A percentile compares a stretch with the other conserved stretches of the same genome.
These are phyloP conservation scores for Gymnopilus junonius DNA, from an alignment of 768 basidiomycete genomes.

Conservation along the genomic window DNA sequence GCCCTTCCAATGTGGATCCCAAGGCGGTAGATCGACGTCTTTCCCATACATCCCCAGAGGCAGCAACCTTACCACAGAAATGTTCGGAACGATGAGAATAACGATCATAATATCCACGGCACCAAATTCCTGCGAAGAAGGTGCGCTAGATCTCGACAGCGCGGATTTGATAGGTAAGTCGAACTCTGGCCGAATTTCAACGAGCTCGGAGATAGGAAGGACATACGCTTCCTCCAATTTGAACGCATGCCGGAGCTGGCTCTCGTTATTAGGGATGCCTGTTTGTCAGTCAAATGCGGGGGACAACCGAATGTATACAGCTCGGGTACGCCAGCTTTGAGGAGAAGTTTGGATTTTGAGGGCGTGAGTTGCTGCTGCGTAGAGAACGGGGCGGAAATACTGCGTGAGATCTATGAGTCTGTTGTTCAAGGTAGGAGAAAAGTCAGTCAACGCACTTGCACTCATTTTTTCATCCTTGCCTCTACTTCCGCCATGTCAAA, in stretches of 20 bases:
- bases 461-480: constrained; percentile 8
- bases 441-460: constrained; percentile 2
- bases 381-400: background rate
- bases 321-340: background rate
- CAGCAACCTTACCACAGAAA: background rate
- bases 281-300: background rate
- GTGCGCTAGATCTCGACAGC: background rate
- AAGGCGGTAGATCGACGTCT: background rate
- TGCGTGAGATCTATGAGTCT: background rate
- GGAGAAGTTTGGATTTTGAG: background rate
- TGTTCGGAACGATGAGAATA: background rate
- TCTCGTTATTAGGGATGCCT: background rate
- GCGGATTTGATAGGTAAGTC: background rate
- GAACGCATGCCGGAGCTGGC: background rate
- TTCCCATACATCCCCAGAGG: background rate
- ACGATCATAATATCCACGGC: background rate
- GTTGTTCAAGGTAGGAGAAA: background rate
- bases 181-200: background rate
- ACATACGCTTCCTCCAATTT: background rate
- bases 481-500: constrained; percentile 4
- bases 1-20: background rate
- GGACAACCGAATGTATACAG: background rate
- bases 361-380: background rate
- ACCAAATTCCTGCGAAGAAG: background rate
- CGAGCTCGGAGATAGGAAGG: background rate